Evolutionary conservation across 257 asterid genomes (phyloP).

Genomic region (Nicotiana sylvestris): DNA sequence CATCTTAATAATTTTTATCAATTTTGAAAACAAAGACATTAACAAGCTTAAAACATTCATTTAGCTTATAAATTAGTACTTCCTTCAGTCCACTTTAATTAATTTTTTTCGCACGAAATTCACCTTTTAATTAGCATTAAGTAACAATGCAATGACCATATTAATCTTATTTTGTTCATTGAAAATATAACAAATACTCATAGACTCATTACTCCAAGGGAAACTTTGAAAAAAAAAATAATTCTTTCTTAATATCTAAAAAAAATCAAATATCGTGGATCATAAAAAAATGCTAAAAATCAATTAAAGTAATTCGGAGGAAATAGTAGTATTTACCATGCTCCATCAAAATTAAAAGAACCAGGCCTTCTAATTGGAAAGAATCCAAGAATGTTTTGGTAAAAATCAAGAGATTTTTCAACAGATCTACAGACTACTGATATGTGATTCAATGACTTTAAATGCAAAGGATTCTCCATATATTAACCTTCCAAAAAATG

Average conservation of each 20-base stretch:
- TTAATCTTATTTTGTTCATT: too few relatives aligned
- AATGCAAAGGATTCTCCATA: slow-evolving; percentile 23
- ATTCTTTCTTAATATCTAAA: too few relatives aligned
- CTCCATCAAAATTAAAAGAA: slow-evolving; percentile 31
- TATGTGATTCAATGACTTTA: slow-evolving; percentile 28
- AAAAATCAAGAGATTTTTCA: slow-evolving; percentile 27
- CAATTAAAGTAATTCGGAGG: not conserved
- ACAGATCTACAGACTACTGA: slow-evolving; percentile 26
- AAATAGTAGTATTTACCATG: slow-evolving; percentile 13
- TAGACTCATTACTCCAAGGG: too few relatives aligned
- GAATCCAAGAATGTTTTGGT: slow-evolving; percentile 29
- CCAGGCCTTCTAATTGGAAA: slow-evolving; percentile 29
- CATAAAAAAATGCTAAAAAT: not conserved
- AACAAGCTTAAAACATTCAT: not conserved
- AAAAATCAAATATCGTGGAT: too few relatives aligned
- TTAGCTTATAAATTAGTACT: not conserved
- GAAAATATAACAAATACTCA: too few relatives aligned
- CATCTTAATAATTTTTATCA: not conserved
- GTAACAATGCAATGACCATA: too few relatives aligned
- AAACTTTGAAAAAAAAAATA: too few relatives aligned
- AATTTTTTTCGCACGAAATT: too few relatives aligned
- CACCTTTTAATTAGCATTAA: too few relatives aligned
- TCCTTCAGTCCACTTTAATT: too few relatives aligned
- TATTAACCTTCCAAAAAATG: not conserved
- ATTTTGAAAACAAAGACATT: not conserved